Evolutionary conservation across 805 yeast species (phyloP), one percentile per base, ranked within the genome.

Genomic region (Teunomyces stri): DNA sequence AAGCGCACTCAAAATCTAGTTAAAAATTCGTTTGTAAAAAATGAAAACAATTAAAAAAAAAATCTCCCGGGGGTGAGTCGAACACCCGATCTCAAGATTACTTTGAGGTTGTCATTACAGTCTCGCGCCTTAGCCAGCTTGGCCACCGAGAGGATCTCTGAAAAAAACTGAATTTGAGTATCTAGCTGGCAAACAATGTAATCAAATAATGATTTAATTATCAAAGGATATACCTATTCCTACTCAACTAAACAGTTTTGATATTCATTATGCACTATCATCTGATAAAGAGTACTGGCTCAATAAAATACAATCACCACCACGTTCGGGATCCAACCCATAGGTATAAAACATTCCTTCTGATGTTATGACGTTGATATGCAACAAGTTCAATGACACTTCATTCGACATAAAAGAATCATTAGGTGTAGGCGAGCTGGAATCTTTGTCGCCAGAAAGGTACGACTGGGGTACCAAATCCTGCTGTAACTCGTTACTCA

Each of bases 281-380:
- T 68, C 75, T 27, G 70, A 58, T 36, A 86, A 68, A 5, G 85
- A 76, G 58, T 82, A 85, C 58, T 89, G 96, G 51, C 84, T 81
- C 46, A 87, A 69, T 51, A 89, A 69, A 34, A 85, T 80, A 66
- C 98, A 92, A 60, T 91, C 97, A 2, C 99, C 99, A 1, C 98
- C 98, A 45, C 91, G 69, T 51, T 85, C 95, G 0, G 94, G 84
- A 51, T 89, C 94, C 40, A 92, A 69, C 2, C 85, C 85, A 64
- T 89, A 92, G 43, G 86, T 87, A 57, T 85, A 86, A 54, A 87
- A 85, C 54, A 78, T 80, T 0, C 98, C 98, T 47, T 83, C 87
- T 0, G 85, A 78, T 0, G 96, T 88, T 3, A 89, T 88, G 5
- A 90, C 92, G 48, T 82, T 76, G 11, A 82, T 82, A 56, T 78